Base-by-base conservation (phyloP, 805 yeast species). In the Phaffomyces thermotolerans region DNA sequence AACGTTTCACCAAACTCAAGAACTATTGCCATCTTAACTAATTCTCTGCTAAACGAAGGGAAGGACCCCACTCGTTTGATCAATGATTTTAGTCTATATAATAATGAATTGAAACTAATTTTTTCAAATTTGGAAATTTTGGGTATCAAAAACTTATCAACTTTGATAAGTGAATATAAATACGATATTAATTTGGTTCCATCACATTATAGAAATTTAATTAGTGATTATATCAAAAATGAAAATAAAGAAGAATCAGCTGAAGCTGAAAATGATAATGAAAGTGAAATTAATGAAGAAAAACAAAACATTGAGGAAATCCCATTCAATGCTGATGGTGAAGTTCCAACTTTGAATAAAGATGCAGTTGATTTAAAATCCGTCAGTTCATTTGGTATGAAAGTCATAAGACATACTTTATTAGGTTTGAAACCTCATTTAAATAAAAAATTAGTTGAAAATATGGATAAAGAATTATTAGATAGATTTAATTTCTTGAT, bases 321-420 rank as follows among this genome's bases (percentile, higher is more conserved):
- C 18, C 17, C 34, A 6, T 31, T 31, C 10, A 5, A 31, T 12
- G 31, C 35, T 9, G 20, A 17, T 13, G 56, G 56, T 24, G 57
- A 52, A 18, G 40, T 56, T 34, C 70, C 67, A 15, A 54, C 76
- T 0, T 56, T 86, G 13, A 84, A 82, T 48, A 76, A 76, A 35
- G 69, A 67, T 8, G 68, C 73, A 30, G 79, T 71, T 3, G 67
- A 67, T 14, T 69, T 90, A 39, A 63, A 65, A 38, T 71, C 95
- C 1, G 95, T 87, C 8, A 81, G 79, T 36, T 78, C 95, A 0
- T 76, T 79, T 47, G 95, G 93, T 12, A 72, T 89, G 65, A 81
- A 81, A 51, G 82, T 81, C 14, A 81, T 90, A 46, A 78, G 91
- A 59, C 86, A 84, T 52, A 76, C 91, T 3, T 68, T 89, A 34